Conservation (phyloP, 768 basidiomycete species). For the Tricholoma flavovirens region DNA sequence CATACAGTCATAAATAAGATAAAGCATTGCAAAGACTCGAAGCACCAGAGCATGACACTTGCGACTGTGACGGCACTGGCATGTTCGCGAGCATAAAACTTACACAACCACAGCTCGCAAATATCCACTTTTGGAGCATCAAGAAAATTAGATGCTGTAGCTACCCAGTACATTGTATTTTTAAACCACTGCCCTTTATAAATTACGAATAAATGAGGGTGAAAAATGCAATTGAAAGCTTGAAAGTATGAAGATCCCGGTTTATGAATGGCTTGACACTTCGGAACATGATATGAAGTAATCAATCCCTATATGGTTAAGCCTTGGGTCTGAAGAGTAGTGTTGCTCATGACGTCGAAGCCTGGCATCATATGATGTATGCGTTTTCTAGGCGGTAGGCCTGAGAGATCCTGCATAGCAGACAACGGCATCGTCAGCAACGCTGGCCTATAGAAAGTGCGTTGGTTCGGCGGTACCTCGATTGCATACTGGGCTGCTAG, state of each 20-base stretch:
- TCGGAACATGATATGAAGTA: not conserved
- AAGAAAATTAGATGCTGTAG: not conserved
- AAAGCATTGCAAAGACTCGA: no score
- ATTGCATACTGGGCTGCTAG: slow-evolving; percentile 40
- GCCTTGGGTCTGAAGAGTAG: slow-evolving; percentile 49
- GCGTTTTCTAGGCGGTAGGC: slow-evolving; percentile 56
- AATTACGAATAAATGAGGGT: not conserved
- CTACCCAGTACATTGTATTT: not conserved
- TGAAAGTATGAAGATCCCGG: not conserved
- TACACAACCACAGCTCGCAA: no score
- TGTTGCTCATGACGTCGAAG: slow-evolving; percentile 49
- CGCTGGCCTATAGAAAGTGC: slow-evolving; percentile 13
- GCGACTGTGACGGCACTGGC: no score
- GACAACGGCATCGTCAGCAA: slow-evolving; percentile 15
- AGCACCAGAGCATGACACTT: no score
- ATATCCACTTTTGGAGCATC: no score
- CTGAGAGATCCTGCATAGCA: slow-evolving; percentile 41
- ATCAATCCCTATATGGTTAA: slow-evolving; percentile 44
- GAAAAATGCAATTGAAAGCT: not conserved
- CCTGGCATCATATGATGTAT: slow-evolving; percentile 59
- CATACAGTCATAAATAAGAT: no score
- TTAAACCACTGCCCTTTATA: not conserved
- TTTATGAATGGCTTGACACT: not conserved
- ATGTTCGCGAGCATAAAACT: no score
- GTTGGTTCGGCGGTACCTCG: slow-evolving; percentile 30